Base-by-base conservation (phyloP, 31 red algal species). In the Bonnemaisonia californica region DNA sequence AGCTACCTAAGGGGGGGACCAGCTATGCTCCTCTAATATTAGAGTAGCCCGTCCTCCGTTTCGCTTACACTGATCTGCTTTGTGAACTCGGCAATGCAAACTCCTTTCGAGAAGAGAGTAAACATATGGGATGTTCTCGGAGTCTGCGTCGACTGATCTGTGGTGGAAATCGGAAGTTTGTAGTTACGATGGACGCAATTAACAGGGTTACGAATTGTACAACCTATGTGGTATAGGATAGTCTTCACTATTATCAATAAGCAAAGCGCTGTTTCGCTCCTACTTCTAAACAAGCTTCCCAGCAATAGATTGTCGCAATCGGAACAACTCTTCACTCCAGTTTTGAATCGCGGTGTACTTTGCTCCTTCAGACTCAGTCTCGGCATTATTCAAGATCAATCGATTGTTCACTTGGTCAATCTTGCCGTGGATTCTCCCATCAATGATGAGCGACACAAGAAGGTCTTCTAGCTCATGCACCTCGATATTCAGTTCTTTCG, bases 361-460 rank as follows among this genome's bases (percentile, higher is more conserved):
- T 1, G 84, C 80, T 47, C 54, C 75, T 35, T 65, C 69, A n/a
- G 62, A 32, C 48, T 55, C 67, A 4, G 66, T 48, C 36, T 80
- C 63, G 27, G 76, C 71, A 54, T 68, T 51, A n/a, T 73, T 77
- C 38, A 94, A 72, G 36, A 94, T 88, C 8, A 94, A 54, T 26
- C 72, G 69, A 48, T 88, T 87, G 54, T 88, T 87, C 40, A 96
- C 74, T 65, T 99, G 97, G 62, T 99, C 97, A 65, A 99, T 96
- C 29, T 83, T 88, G 7, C 97, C 97, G 26, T 62, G 42, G 18
- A 99, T 73, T 30, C 77, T 84, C 18, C 89, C 91, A 64, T 99
- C 93, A 38, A 94, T 86, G 35, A 99, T 99, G 54, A 99, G 75
- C 26, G 84, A 67, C 23, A 96, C 93, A 16, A 99, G 70, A 13